These are phyloP conservation scores for Dothiorella sarmentorum DNA, from an alignment of 2,329 filamentous ascomycete genomes.

Conservation along the genomic window DNA sequence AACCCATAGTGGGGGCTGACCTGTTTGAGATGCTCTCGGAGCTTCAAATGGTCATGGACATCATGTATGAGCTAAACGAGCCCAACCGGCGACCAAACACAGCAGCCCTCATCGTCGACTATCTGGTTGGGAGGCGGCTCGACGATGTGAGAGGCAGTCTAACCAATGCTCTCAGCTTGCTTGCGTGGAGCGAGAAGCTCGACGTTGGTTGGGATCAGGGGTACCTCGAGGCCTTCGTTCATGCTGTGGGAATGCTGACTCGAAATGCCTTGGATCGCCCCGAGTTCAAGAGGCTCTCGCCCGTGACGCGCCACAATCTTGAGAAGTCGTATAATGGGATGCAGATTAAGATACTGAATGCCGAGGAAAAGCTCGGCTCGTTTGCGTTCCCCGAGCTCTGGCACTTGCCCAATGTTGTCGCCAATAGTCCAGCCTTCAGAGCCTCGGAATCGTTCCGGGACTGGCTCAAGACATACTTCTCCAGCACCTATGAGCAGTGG, in stretches of 20 bases:
- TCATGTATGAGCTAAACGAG: slow-evolving; percentile 49
- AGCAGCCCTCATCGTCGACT: slow-evolving; percentile 58
- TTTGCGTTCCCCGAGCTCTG: slow-evolving; percentile 64
- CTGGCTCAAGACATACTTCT: slow-evolving; percentile 60
- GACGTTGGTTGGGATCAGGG: slow-evolving; percentile 63
- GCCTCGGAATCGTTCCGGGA: slow-evolving; percentile 59
- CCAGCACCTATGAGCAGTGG: slow-evolving; percentile 58
- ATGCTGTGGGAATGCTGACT: slow-evolving; percentile 60
- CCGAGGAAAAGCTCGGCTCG: slow-evolving; percentile 57
- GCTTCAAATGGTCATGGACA: slow-evolving; percentile 58
- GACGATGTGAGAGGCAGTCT: slow-evolving; percentile 63
- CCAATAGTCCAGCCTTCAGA: slow-evolving; percentile 44
- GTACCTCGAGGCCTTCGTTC: slow-evolving; percentile 65
- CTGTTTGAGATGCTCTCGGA: slow-evolving; percentile 62
- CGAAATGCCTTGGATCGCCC: slow-evolving; percentile 45
- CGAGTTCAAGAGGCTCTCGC: slow-evolving; percentile 58
- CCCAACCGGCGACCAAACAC: slow-evolving; percentile 43
- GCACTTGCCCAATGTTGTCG: slow-evolving; percentile 36
- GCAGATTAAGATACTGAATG: slow-evolving; percentile 59
- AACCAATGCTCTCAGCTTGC: slow-evolving; percentile 57
- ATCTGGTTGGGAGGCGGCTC: slow-evolving; percentile 57
- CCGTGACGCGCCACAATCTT: slow-evolving; percentile 61
- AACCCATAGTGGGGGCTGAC: slow-evolving; percentile 62
- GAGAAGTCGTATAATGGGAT: slow-evolving; percentile 61
- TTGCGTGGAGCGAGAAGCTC: slow-evolving; percentile 64